Percentiles rank a stretch among this genome's conserved stretches.
Conservation (phyloP, 768 basidiomycete genomes). For the Rhizopogon roseolus region DNA sequence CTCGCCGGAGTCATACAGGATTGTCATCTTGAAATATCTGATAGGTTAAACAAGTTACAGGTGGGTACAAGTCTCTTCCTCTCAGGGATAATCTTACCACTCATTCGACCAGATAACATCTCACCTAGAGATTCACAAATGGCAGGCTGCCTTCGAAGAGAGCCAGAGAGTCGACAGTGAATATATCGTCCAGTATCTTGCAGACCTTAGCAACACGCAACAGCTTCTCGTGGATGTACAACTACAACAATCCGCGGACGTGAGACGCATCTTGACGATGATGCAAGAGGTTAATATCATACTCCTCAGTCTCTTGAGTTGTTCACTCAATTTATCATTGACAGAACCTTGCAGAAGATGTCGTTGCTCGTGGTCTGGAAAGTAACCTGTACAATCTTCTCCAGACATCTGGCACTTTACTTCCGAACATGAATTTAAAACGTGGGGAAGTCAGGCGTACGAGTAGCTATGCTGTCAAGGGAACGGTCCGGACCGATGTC, state of each 20-base stretch:
- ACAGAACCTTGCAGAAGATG: constrained; percentile 16
- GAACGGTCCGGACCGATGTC: constrained; percentile 50
- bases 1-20: constrained; percentile 39
- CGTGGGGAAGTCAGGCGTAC: constrained; percentile 51
- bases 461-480: constrained; percentile 46
- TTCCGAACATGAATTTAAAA: constrained; percentile 46
- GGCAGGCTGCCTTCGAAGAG: constrained; percentile 41
- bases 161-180: constrained; percentile 37
- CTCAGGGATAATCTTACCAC: constrained; percentile 2
- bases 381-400: constrained; percentile 48
- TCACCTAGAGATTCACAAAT: constrained; percentile 40
- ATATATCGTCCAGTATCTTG: constrained; percentile 38
- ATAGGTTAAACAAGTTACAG: constrained; percentile 44
- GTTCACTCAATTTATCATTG: constrained; percentile 6
- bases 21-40: constrained; percentile 41
- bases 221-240: constrained; percentile 29
- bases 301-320: not conserved
- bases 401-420: constrained; percentile 37
- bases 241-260: constrained; percentile 28
- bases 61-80: constrained; percentile 18
- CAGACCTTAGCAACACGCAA: constrained; percentile 38
- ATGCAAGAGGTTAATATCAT: constrained; percentile 40
- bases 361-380: constrained; percentile 36
- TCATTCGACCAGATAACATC: constrained; percentile 35
- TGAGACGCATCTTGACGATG: constrained; percentile 40